Percentiles rank a stretch among this genome's conserved stretches.
Evolutionary conservation across 768 basidiomycete genomes (phyloP).

Genomic region (Sporobolomyces phaffii): DNA sequence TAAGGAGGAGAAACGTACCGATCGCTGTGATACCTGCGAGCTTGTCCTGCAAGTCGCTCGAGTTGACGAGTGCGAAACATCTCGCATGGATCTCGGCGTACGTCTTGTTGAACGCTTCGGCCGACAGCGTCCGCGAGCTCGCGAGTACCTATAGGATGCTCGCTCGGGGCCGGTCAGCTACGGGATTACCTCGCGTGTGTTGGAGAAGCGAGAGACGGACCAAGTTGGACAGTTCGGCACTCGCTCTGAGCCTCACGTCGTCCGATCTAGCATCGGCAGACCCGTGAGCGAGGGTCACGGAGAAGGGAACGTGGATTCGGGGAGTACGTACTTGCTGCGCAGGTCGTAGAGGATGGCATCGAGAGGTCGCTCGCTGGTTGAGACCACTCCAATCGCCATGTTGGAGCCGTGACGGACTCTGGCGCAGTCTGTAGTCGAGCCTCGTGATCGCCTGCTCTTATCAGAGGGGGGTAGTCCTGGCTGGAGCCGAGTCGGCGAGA

Average conservation of each 20-base stretch:
- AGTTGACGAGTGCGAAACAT: slow-evolving; percentile 40
- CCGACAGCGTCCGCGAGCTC: slow-evolving; percentile 32
- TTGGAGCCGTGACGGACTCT: too few relatives aligned
- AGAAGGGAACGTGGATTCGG: too few relatives aligned
- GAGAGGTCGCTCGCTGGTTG: slow-evolving; percentile 17
- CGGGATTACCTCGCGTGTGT: too few relatives aligned
- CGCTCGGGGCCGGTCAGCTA: too few relatives aligned
- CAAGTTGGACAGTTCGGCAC: slow-evolving; percentile 28
- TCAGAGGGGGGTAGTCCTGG: too few relatives aligned
- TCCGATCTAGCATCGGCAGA: too few relatives aligned
- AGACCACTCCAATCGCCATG: slow-evolving; percentile 8
- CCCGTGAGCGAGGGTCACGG: too few relatives aligned
- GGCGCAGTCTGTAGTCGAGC: not conserved
- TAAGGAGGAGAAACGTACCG: too few relatives aligned
- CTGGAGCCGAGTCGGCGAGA: too few relatives aligned
- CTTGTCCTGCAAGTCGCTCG: slow-evolving; percentile 63
- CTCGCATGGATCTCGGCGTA: slow-evolving; percentile 36
- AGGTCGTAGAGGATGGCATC: slow-evolving; percentile 32
- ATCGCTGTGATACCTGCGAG: slow-evolving; percentile 83
- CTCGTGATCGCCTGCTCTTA: too few relatives aligned
- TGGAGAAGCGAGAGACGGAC: not conserved
- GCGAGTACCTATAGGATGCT: slow-evolving; percentile 37
- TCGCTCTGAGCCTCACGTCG: slow-evolving; percentile 24
- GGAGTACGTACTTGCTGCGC: slow-evolving; percentile 13
- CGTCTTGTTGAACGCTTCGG: slow-evolving; percentile 40